These are phyloP conservation scores for Plasmodium coatneyi DNA, from an alignment of 169 alveolate genomes.

Conservation along the genomic window DNA sequence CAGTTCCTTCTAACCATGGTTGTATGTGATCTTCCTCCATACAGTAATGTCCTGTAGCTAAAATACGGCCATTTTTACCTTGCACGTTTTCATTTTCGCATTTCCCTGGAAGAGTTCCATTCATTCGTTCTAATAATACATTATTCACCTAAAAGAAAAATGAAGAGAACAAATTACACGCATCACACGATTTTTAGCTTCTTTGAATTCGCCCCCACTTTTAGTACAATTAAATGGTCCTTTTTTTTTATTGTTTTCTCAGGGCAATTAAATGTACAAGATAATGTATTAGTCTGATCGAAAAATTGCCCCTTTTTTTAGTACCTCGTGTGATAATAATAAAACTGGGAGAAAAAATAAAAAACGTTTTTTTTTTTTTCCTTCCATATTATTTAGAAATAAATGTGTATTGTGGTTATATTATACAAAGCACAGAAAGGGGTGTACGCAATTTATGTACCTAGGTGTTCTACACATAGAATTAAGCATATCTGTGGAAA, in stretches of 20 bases:
- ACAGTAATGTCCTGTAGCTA: neutral
- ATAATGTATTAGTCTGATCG: neutral
- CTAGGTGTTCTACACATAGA: neutral
- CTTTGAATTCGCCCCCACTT: neutral
- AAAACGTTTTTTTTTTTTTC: neutral
- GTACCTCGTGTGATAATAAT: neutral
- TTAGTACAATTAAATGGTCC: neutral
- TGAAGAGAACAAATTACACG: neutral
- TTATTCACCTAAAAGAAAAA: neutral
- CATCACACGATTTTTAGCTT: neutral
- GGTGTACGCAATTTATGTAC: neutral
- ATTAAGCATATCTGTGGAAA: neutral
- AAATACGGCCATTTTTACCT: neutral
- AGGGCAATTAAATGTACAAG: too few species aligned
- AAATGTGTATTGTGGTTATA: neutral
- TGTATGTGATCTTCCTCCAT: neutral
- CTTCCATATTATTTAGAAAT: neutral
- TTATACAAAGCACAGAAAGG: neutral
- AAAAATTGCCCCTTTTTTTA: neutral
- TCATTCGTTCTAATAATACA: neutral
- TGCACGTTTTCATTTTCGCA: neutral
- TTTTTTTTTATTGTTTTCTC: neutral
- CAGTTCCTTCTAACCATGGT: neutral
- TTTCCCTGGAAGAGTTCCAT: neutral
- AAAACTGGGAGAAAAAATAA: neutral